Evolutionary conservation across 169 alveolate genomes (phyloP), one percentile per base, ranked within the genome.

Genomic region (Plasmodium knowlesi): DNA sequence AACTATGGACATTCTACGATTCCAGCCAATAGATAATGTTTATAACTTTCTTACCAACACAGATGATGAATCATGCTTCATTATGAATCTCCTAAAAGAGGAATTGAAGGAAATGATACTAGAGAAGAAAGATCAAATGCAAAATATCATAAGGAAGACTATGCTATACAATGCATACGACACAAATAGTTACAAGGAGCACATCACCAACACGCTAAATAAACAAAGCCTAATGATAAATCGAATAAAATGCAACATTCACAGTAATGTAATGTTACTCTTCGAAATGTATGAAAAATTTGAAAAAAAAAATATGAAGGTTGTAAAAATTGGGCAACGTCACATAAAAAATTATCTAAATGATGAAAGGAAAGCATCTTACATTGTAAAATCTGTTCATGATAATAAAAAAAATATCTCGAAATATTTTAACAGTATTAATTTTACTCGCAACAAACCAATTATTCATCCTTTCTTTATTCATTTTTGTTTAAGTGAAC

Each of bases 391-490:
- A 79, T 22, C 90, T 22, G 80, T n/a, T 67, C 78, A 89, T 79
- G 89, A 78, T 79, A 53, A 78, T 6, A 67, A 89, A 5, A 89
- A 89, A 19, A 86, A 86, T 19, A 19, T 61, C 14, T 79, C 73
- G 53, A 89, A 89, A 89, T 89, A 79, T 89, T 89, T 89, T 57
- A 89, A 22, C 28, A 43, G 79, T 39, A 43, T 91, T 19, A 71
- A 91, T 91, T 91, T 91, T 82, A 91, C 95, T 16, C 72, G 95
- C 50, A 91, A 91, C 30, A 81, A 82, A 70, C 95, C 95, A 81
- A 91, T 91, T n/a, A 72, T 25, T n/a, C 91, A 91, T 70, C 95
- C 95, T 3, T 91, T 91, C 57, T 91, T 91, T 71, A 91, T 82
- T 43, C 72, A 91, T 37, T 72, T 30, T 46, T 91, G 95, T 81